These are phyloP conservation scores for Euphorbia lathyris DNA, from an alignment of 345 rosid species.

Conservation along the genomic window DNA sequence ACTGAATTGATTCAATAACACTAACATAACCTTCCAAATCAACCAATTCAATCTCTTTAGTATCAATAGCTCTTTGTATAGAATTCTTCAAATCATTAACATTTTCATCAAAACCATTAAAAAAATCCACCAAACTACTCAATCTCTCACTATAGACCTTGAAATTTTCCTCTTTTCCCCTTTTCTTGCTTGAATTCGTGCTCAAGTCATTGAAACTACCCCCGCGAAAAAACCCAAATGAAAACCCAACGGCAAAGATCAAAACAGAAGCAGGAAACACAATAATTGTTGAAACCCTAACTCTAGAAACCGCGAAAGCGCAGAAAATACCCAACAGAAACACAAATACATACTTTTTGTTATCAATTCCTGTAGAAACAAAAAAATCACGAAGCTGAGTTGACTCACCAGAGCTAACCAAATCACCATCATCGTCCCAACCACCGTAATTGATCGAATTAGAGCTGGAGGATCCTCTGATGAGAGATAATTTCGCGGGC, in stretches of 20 bases:
- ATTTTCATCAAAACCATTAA: slow-evolving; percentile 45
- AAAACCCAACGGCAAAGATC: slow-evolving; percentile 56
- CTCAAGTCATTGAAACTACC: slow-evolving; percentile 32
- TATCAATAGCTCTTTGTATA: slow-evolving; percentile 45
- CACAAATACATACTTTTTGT: slow-evolving; percentile 40
- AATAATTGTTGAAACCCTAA: slow-evolving; percentile 48
- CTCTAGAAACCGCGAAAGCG: slow-evolving; percentile 53
- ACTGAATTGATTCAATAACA: slow-evolving; percentile 42
- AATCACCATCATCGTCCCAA: slow-evolving; percentile 49
- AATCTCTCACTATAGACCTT: slow-evolving; percentile 38
- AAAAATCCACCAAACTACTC: slow-evolving; percentile 36
- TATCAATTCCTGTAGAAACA: slow-evolving; percentile 46
- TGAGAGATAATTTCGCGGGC: slow-evolving; percentile 7
- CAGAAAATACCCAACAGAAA: slow-evolving; percentile 48
- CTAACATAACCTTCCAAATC: slow-evolving; percentile 46
- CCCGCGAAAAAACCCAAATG: slow-evolving; percentile 50
- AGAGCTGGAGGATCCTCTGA: slow-evolving; percentile 19
- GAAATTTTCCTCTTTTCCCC: slow-evolving; percentile 35
- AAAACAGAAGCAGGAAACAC: slow-evolving; percentile 53
- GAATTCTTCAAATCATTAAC: slow-evolving; percentile 35
- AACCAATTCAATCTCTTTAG: slow-evolving; percentile 31
- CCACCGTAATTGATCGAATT: slow-evolving; percentile 40
- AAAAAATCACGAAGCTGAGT: slow-evolving; percentile 40
- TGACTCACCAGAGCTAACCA: slow-evolving; percentile 38
- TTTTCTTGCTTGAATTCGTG: slow-evolving; percentile 29